phyloP scores from a whole-genome alignment of 768 basidiomycete species.

The Pisolithus microcarpus region DNA sequence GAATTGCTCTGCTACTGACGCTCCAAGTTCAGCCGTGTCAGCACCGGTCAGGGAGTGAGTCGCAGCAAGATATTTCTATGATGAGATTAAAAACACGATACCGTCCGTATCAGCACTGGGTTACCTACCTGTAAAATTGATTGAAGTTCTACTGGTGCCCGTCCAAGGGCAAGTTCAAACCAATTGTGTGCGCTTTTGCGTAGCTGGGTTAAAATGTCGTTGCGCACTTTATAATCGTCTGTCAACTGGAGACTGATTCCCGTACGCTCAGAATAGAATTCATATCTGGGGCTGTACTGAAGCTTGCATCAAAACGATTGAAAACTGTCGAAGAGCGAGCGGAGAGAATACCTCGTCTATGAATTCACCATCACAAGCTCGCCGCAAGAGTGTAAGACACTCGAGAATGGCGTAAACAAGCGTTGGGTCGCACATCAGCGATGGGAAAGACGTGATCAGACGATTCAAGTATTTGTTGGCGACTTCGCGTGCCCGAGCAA shows the following conservation, averaged over 20 bases:
- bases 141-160: slow-evolving; percentile 88
- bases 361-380: slow-evolving; percentile 86
- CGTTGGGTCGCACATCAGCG: slow-evolving; percentile 84
- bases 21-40: slow-evolving; percentile 82
- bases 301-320: background rate
- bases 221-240: slow-evolving; percentile 79
- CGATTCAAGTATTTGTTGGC: slow-evolving; percentile 79
- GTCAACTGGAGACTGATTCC: slow-evolving; percentile 72
- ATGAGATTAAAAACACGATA: background rate
- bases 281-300: slow-evolving; percentile 83
- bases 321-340: background rate
- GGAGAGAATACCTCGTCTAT: slow-evolving; percentile 66
- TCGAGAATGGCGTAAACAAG: slow-evolving; percentile 89
- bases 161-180: slow-evolving; percentile 80
- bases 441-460: slow-evolving; percentile 86
- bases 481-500: slow-evolving; percentile 72
- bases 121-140: slow-evolving; percentile 79
- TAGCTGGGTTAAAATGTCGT: slow-evolving; percentile 73
- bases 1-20: slow-evolving; percentile 81
- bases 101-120: background rate
- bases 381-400: slow-evolving; percentile 79
- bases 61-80: slow-evolving; percentile 88
- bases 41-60: slow-evolving; percentile 63
- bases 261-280: slow-evolving; percentile 73
- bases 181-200: slow-evolving; percentile 70